Conservation (phyloP, 805 yeast genomes). For the Clavispora phyllophila region DNA sequence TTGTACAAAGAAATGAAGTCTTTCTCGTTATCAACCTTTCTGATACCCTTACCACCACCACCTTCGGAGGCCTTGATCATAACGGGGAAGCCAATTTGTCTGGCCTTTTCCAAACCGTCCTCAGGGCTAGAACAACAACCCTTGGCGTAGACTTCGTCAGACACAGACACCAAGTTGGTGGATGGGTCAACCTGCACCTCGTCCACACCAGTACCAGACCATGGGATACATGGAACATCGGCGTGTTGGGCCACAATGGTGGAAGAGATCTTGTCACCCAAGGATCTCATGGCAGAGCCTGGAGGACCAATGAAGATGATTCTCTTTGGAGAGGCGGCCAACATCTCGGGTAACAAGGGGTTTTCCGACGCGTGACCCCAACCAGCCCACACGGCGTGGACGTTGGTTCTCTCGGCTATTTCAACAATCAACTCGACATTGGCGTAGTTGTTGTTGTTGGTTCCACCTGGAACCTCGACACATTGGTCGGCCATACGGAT, state of each 20-base stretch:
- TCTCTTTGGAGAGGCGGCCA: constrained; percentile 88
- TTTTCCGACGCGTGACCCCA: constrained; percentile 99
- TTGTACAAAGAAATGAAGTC: constrained; percentile 73
- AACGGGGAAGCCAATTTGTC: constrained; percentile 90
- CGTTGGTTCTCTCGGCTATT: constrained; percentile 92
- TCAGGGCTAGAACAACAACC: constrained; percentile 87
- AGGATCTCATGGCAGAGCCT: constrained; percentile 98
- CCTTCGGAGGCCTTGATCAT: constrained; percentile 99
- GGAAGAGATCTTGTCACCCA: constrained; percentile 96
- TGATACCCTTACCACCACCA: constrained; percentile 99
- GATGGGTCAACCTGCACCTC: constrained; percentile 63
- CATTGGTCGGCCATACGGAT: constrained; percentile 99
- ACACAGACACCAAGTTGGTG: constrained; percentile 83
- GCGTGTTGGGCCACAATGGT: constrained; percentile 99
- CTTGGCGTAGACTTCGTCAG: constrained; percentile 73
- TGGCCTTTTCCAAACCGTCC: constrained; percentile 85
- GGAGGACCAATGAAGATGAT: constrained; percentile 98
- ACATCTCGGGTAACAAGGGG: constrained; percentile 86
- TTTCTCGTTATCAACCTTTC: constrained; percentile 84
- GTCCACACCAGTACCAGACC: constrained; percentile 98
- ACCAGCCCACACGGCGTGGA: constrained; percentile 99
- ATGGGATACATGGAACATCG: constrained; percentile 95
- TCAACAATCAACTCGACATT: constrained; percentile 97
- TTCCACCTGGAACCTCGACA: constrained; percentile 98
- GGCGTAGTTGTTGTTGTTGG: constrained; percentile 97